Conservation (phyloP, 495 filamentous ascomycete species). For the Tuber indicum region DNA sequence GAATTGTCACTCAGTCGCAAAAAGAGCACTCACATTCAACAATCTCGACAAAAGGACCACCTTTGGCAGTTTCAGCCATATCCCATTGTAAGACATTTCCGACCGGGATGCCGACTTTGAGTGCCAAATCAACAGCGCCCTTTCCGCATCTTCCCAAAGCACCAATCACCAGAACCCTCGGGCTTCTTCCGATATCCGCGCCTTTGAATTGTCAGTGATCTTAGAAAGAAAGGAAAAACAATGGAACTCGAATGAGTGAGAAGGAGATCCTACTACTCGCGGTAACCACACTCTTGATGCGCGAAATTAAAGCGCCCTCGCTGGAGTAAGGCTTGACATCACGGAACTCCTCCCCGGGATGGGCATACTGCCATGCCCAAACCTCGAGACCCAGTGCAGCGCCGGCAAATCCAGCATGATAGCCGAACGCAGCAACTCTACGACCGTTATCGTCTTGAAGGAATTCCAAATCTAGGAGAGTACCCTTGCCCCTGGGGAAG, state of each 20-base stretch:
- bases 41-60: slow-evolving; percentile 86
- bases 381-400: slow-evolving; percentile 74
- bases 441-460: slow-evolving; percentile 70
- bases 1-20: slow-evolving; percentile 20
- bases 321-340: slow-evolving; percentile 69
- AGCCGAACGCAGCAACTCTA: slow-evolving; percentile 71
- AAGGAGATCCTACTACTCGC: slow-evolving; percentile 49
- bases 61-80: slow-evolving; percentile 75
- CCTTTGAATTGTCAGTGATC: slow-evolving; percentile 17
- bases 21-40: slow-evolving; percentile 49
- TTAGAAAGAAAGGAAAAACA: not conserved
- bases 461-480: slow-evolving; percentile 86
- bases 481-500: slow-evolving; percentile 75
- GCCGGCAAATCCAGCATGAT: slow-evolving; percentile 75
- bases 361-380: slow-evolving; percentile 81
- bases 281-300: slow-evolving; percentile 63
- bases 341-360: slow-evolving; percentile 59
- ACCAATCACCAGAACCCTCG: slow-evolving; percentile 57
- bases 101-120: slow-evolving; percentile 66
- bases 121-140: slow-evolving; percentile 74
- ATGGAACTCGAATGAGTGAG: not conserved
- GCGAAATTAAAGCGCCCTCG: slow-evolving; percentile 62
- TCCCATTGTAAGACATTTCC: slow-evolving; percentile 84
- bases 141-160: slow-evolving; percentile 78
- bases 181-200: slow-evolving; percentile 46